phyloP scores from a whole-genome alignment of 441 rosid species.

The Populus hybrid region DNA sequence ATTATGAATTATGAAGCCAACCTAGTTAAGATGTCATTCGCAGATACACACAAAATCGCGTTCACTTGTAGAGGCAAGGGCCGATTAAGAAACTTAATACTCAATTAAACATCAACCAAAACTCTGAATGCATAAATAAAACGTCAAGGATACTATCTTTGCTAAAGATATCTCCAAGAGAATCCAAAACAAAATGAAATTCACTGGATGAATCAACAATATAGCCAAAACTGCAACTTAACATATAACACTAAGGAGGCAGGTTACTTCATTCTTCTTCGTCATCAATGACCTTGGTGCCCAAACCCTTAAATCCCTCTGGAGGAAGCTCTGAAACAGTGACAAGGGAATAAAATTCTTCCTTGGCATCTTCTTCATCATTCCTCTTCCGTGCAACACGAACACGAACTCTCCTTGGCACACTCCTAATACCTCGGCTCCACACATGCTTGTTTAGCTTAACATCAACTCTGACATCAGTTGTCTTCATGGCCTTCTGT shows the following conservation, averaged over 20 bases:
- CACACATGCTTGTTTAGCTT: constrained; percentile 87
- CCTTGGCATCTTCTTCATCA: constrained; percentile 88
- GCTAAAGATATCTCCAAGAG: not conserved
- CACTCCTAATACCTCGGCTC: constrained; percentile 84
- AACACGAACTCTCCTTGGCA: constrained; percentile 76
- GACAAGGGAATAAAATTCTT: constrained; percentile 79
- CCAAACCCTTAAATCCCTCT: constrained; percentile 65
- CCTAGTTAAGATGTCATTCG: too few species aligned
- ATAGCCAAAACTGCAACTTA: constrained; percentile 17
- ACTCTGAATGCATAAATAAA: not conserved
- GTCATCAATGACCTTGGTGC: constrained; percentile 81
- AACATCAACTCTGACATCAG: constrained; percentile 78
- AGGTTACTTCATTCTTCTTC: constrained; percentile 45
- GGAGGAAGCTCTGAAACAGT: constrained; percentile 70
- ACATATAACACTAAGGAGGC: not conserved
- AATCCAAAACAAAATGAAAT: not conserved
- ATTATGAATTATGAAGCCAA: too few species aligned
- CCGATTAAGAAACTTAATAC: too few species aligned
- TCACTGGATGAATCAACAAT: not conserved
- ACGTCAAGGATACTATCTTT: not conserved
- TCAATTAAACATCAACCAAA: not conserved
- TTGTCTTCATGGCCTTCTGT: constrained; percentile 74
- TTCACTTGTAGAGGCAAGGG: too few species aligned
- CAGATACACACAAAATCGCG: too few species aligned
- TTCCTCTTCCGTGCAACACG: constrained; percentile 83